Evolutionary conservation across 257 asterid species (phyloP).

Genomic region (Hygrophila difformis): DNA sequence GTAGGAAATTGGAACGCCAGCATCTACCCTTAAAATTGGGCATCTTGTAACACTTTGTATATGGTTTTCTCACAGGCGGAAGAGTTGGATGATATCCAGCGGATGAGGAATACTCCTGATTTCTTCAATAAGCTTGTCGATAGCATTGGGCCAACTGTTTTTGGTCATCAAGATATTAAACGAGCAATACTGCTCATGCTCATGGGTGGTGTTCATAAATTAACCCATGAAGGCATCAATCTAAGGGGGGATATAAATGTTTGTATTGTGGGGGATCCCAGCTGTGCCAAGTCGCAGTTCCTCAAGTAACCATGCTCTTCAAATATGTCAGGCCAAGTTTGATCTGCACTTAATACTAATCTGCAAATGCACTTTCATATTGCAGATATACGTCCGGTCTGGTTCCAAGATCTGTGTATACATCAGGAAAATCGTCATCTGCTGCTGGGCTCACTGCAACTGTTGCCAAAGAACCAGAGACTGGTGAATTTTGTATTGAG

Average conservation of each 20-base stretch:
- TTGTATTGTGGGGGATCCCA: constrained; percentile 98
- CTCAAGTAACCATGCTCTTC: constrained; percentile 50
- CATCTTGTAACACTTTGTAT: background rate
- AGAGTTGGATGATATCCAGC: constrained; percentile 60
- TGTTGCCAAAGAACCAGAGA: constrained; percentile 99
- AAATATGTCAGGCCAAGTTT: background rate
- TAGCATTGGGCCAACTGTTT: constrained; percentile 88
- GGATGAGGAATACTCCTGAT: constrained; percentile 72
- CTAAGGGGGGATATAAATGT: constrained; percentile 97
- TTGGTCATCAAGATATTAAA: constrained; percentile 94
- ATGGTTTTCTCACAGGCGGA: constrained; percentile 38
- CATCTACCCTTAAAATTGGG: background rate
- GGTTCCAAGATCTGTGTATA: constrained; percentile 93
- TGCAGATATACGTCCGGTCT: constrained; percentile 77
- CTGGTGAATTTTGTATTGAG: constrained; percentile 99
- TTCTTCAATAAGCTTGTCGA: constrained; percentile 92
- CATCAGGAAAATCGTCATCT: constrained; percentile 97
- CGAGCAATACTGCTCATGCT: constrained; percentile 95
- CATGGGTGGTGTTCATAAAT: constrained; percentile 92
- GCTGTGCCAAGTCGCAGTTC: constrained; percentile 97
- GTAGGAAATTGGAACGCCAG: too few species aligned
- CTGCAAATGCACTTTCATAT: constrained; percentile 4
- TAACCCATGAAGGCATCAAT: constrained; percentile 95
- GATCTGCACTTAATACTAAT: constrained; percentile 10
- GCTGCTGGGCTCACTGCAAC: constrained; percentile 99